phyloP scores from a whole-genome alignment of 2,329 filamentous ascomycete genomes.

The Colletotrichum musae region DNA sequence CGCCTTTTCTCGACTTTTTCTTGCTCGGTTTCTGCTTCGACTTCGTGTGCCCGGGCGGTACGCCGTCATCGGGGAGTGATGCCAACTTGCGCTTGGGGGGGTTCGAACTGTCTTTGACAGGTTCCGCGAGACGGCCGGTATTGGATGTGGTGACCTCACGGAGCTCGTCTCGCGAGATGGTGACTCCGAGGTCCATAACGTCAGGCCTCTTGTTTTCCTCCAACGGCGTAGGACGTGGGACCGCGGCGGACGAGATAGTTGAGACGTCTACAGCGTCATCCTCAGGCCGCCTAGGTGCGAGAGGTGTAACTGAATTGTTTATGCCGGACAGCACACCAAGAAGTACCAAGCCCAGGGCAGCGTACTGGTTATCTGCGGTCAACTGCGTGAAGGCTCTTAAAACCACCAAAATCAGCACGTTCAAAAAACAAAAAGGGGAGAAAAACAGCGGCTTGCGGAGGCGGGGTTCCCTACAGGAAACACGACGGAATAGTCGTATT shows the following conservation, averaged over 20 bases:
- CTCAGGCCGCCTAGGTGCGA: constrained; percentile 45
- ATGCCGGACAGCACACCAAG: constrained; percentile 75
- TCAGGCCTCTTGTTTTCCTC: constrained; percentile 41
- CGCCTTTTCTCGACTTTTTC: constrained; percentile 65
- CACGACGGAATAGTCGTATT: constrained; percentile 51
- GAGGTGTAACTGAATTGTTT: constrained; percentile 57
- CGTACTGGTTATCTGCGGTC: constrained; percentile 80
- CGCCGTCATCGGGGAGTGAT: background rate
- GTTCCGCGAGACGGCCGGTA: background rate
- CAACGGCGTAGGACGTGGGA: background rate
- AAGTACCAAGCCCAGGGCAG: constrained; percentile 78
- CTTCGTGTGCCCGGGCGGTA: constrained; percentile 48
- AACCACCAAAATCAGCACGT: background rate
- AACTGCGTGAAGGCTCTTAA: constrained; percentile 77
- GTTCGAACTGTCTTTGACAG: background rate
- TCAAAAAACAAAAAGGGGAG: no score
- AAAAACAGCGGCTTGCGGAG: background rate
- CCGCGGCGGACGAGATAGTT: background rate
- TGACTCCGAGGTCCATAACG: constrained; percentile 47
- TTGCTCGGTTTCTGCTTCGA: constrained; percentile 38
- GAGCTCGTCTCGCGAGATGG: constrained; percentile 47
- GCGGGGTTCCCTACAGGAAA: constrained; percentile 51
- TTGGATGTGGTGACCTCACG: constrained; percentile 1
- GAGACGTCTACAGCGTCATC: background rate
- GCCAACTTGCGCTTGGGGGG: constrained; percentile 25